Base-by-base conservation (phyloP, 768 basidiomycete species). In the Pleurotus citrinopileatus region DNA sequence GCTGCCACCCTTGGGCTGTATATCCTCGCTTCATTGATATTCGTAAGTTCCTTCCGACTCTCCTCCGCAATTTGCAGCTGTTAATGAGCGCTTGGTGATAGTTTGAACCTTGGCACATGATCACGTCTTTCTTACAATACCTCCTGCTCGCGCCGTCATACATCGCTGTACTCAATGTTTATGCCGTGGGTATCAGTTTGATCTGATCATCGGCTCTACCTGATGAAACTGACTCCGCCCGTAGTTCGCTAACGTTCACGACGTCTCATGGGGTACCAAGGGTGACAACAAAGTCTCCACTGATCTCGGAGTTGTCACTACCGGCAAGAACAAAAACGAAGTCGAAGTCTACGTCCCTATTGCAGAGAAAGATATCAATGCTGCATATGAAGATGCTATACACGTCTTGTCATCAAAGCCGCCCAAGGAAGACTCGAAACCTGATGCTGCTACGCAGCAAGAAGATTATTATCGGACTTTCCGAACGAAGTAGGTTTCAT, bases 71-170 rank as follows among this genome's bases (percentile, higher is more conserved):
- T 46, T n/a, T 4, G 25, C 19, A 22, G 22, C 7, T n/a, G 28
- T 52, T 23, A 7, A n/a, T 44, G 15, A 19, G 46, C 51, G 20
- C 51, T 40, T 5, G 13, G 15, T 9, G 9, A 22, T 37, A 96
- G 86, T 86, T 97, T 61, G 94, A 98, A 60, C 96, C 96, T 2
- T 97, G 94, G 93, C 97, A 99, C 67, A 91, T 99, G 93, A 77
- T 99, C 63, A 98, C 97, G 0, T 92, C 89, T 4, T 95, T 98
- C 71, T 23, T 94, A n/a, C 96, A 94, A 66, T 96, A 95, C 64
- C 67, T 90, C 20, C 79, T 97, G 57, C 84, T 98, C 77, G 91
- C 94, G 0, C 96, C 96, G 2, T 93, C 93, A 0, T 98, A 95
- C 62, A 96, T 96, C 65, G 82, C 87, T 52, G 91, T 98, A 10